These are phyloP conservation scores for Linum lewisii DNA, from an alignment of 345 rosid genomes.

Conservation along the genomic window DNA sequence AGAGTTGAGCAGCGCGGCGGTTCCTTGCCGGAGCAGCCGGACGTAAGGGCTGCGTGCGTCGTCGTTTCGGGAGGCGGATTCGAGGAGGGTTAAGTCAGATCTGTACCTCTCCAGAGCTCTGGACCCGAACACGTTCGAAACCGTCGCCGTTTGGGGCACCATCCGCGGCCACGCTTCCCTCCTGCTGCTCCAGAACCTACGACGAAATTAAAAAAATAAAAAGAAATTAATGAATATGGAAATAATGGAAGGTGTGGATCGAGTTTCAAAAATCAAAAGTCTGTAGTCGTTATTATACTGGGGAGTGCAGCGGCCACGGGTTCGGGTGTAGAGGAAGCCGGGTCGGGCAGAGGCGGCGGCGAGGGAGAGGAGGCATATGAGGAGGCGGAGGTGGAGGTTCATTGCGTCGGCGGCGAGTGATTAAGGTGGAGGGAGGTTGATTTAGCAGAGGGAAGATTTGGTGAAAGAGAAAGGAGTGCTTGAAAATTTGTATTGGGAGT, in stretches of 20 bases:
- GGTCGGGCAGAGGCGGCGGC: constrained; percentile 16
- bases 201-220: not conserved
- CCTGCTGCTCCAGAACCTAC: constrained; percentile 81
- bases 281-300: too few species aligned
- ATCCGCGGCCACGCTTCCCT: constrained; percentile 83
- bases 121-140: constrained; percentile 66
- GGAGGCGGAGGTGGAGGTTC: not conserved
- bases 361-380: not conserved
- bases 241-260: not conserved
- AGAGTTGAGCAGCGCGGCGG: constrained; percentile 73
- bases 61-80: constrained; percentile 49
- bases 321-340: constrained; percentile 52
- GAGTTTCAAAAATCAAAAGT: too few species aligned
- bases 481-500: too few species aligned
- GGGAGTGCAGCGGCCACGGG: constrained; percentile 75
- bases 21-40: constrained; percentile 56
- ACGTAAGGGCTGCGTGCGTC: constrained; percentile 37
- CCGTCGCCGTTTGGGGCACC: constrained; percentile 71
- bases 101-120: constrained; percentile 58
- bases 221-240: not conserved
- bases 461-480: not conserved
- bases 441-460: not conserved
- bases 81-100: constrained; percentile 58
- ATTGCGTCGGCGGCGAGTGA: not conserved
- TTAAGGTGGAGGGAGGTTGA: not conserved